Evolutionary conservation across 768 basidiomycete genomes (phyloP).

Genomic region (Tylopilus vinaceipallidus): DNA sequence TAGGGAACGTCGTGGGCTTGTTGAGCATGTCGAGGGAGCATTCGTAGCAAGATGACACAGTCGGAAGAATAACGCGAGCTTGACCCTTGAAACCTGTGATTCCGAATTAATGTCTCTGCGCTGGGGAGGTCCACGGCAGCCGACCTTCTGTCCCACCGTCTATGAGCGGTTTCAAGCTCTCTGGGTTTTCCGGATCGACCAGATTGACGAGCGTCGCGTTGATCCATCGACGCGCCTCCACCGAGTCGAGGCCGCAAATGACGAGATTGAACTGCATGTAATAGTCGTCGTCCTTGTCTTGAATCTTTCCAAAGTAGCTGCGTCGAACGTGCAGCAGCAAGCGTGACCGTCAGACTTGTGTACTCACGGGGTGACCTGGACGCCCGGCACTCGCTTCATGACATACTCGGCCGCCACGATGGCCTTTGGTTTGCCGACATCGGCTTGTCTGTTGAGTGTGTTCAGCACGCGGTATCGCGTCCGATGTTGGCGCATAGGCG

Average conservation of each 20-base stretch:
- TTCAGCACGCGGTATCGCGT: background rate
- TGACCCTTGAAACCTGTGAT: slow-evolving; percentile 93
- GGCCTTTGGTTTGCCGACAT: slow-evolving; percentile 94
- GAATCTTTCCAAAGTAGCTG: slow-evolving; percentile 96
- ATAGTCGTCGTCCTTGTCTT: slow-evolving; percentile 93
- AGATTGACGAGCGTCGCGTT: slow-evolving; percentile 95
- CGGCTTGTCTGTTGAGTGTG: slow-evolving; percentile 57
- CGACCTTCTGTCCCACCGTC: slow-evolving; percentile 98
- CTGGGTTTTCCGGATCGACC: slow-evolving; percentile 89
- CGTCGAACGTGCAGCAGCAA: slow-evolving; percentile 10
- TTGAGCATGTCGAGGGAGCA: slow-evolving; percentile 98
- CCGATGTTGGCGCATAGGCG: slow-evolving; percentile 4
- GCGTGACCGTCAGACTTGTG: background rate
- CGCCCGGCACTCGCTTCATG: slow-evolving; percentile 94
- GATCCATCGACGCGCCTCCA: slow-evolving; percentile 98
- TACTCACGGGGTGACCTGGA: slow-evolving; percentile 93
- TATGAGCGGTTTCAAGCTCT: slow-evolving; percentile 93
- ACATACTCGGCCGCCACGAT: slow-evolving; percentile 93
- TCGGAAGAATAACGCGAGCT: slow-evolving; percentile 94
- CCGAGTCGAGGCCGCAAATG: slow-evolving; percentile 95
- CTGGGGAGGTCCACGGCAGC: slow-evolving; percentile 1
- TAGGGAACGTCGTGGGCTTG: slow-evolving; percentile 94
- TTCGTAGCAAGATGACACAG: slow-evolving; percentile 95
- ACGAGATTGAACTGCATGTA: slow-evolving; percentile 97
- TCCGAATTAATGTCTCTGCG: background rate